Evolutionary conservation across 2,329 filamentous ascomycete species (phyloP).

Genomic region (Zymoseptoria crescenta): DNA sequence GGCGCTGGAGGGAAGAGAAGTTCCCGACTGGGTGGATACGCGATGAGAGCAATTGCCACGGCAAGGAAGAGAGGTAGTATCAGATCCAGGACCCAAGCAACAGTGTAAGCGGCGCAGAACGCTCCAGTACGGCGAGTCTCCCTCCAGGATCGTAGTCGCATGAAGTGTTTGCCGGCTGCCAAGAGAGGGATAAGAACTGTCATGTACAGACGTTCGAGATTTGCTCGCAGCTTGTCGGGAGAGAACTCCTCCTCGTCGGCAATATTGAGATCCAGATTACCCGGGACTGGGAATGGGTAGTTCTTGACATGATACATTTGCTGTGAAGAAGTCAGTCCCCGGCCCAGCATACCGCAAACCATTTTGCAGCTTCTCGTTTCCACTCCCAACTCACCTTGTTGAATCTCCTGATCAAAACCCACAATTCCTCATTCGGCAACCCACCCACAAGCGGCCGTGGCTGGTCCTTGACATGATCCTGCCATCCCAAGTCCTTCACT

Average conservation of each 20-base stretch:
- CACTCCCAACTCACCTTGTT: conserved; percentile 50
- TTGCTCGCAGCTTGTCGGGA: conserved; percentile 71
- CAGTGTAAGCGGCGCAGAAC: conserved; percentile 55
- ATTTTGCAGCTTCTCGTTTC: background rate
- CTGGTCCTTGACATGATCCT: conserved; percentile 50
- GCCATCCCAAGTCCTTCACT: conserved; percentile 63
- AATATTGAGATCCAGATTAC: conserved; percentile 69
- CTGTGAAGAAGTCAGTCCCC: conserved; percentile 24
- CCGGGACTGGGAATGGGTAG: conserved; percentile 51
- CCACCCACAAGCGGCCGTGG: conserved; percentile 57
- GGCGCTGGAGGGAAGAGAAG: conserved; percentile 71
- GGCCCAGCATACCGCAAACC: too few relatives aligned
- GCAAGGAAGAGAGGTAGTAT: conserved; percentile 54
- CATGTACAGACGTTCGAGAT: conserved; percentile 74
- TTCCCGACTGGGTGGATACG: conserved; percentile 54
- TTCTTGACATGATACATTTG: conserved; percentile 67
- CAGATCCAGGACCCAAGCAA: conserved; percentile 68
- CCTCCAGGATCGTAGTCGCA: conserved; percentile 69
- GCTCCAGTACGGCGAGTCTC: conserved; percentile 60
- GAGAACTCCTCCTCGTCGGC: conserved; percentile 78
- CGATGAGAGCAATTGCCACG: conserved; percentile 57
- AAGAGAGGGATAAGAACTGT: conserved; percentile 63
- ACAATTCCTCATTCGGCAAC: conserved; percentile 63
- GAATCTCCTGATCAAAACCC: conserved; percentile 64
- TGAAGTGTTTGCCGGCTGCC: conserved; percentile 63